phyloP scores from a whole-genome alignment of 345 rosid species.

The Eucalyptus dawsonii region DNA sequence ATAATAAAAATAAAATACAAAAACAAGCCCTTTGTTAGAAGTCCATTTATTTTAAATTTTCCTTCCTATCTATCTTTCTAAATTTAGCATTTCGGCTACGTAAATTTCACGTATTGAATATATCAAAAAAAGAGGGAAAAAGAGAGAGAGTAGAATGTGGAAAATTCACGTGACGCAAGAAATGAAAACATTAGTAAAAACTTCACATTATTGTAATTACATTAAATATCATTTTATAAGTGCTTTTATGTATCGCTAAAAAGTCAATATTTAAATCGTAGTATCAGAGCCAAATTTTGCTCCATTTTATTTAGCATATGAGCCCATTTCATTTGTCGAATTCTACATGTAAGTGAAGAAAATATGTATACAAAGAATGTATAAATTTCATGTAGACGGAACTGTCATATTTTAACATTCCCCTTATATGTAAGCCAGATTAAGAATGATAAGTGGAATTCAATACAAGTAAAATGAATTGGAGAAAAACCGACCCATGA shows the following conservation, averaged over 20 bases:
- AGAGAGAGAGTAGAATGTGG: neutral
- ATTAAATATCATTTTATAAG: neutral
- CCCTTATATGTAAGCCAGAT: accelerated
- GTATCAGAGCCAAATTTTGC: neutral
- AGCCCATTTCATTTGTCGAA: accelerated
- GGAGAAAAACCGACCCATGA: neutral
- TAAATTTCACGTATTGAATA: neutral
- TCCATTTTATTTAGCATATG: accelerated
- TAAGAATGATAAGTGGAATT: neutral
- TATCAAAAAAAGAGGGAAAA: neutral
- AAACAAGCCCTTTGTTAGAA: neutral
- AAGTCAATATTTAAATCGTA: accelerated
- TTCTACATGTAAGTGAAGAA: accelerated
- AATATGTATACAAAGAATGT: neutral
- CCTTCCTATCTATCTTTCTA: neutral
- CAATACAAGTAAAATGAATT: neutral
- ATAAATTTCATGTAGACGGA: accelerated
- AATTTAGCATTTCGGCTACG: neutral
- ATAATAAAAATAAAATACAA: neutral
- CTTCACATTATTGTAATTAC: neutral
- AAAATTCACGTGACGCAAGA: neutral
- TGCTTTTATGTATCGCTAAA: neutral
- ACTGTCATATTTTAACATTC: too few relatives aligned
- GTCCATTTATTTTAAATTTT: neutral
- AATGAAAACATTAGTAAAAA: neutral